Percentiles rank a stretch among this genome's conserved stretches.
phyloP scores from a whole-genome alignment of 2,329 filamentous ascomycete species.

The Fusarium protoensiforme region DNA sequence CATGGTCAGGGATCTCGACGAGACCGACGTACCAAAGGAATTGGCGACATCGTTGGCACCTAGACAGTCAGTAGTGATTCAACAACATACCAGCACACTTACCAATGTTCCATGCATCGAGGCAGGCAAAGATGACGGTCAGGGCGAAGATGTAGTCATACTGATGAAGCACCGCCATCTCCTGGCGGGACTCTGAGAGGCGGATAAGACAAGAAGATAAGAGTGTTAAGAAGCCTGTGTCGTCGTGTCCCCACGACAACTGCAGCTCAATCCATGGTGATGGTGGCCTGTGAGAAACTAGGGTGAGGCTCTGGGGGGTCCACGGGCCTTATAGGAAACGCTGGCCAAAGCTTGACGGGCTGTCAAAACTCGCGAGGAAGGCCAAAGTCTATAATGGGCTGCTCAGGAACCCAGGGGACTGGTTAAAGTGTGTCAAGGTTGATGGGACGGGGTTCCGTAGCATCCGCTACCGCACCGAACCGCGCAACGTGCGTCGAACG shows the following conservation, averaged over 20 bases:
- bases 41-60: conserved; percentile 78
- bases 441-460: not conserved
- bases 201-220: not conserved
- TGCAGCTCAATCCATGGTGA: conserved; percentile 35
- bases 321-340: conserved; percentile 17
- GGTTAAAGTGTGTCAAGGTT: conserved; percentile 26
- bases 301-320: conserved; percentile 13
- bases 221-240: not conserved
- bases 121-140: conserved; percentile 65
- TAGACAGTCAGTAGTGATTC: conserved; percentile 31
- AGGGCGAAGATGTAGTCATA: conserved; percentile 69
- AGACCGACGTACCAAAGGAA: conserved; percentile 78
- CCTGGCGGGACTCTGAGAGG: not conserved
- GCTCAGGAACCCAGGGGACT: conserved; percentile 15
- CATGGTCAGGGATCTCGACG: conserved; percentile 73
- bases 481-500: conserved; percentile 7
- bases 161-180: conserved; percentile 54
- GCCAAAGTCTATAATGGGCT: conserved; percentile 1
- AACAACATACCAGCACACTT: conserved; percentile 3
- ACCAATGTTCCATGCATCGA: conserved; percentile 71
- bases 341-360: conserved; percentile 8
- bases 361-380: not conserved
- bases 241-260: conserved; percentile 30
- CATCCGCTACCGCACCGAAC: conserved; percentile 7
- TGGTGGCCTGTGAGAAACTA: conserved; percentile 1